Evolutionary conservation across 768 basidiomycete species (phyloP), one percentile per base, ranked within the genome.

Genomic region (Auricularia cornea): DNA sequence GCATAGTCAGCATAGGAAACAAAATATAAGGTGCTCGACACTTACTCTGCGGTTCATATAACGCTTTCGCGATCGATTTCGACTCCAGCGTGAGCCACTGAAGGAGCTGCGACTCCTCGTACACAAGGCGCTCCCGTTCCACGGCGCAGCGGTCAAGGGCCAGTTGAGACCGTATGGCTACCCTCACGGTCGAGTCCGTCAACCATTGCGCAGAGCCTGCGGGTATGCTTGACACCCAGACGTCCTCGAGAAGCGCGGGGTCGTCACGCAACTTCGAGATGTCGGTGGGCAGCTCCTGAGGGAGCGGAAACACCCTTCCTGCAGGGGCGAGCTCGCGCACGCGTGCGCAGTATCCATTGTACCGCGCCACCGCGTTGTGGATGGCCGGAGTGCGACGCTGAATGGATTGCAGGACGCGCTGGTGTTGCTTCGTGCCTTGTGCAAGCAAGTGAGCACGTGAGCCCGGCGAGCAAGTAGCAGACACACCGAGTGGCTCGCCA

Each of bases 91-190:
- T 66, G 62, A 72, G 77, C 76, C 77, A 80, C 0, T 63, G 52
- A 30, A 72, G 75, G 0, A 79, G 65, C 29, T 79, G 77, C 51
- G 77, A 71, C 0, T 73, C 70, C 61, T 78, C 75, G 0, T 33
- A 3, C 0, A 65, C 68, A 0, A 78, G 66, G 1, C 72, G 66
- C 0, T 29, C 38, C 3, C 60, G 60, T 64, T 78, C 76, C 62
- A 78, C 76, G 3, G 30, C 5, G 54, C 76, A 77, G 4, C 68
- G 67, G 32, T 76, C 69, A 0, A 59, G 8, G 52, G 68, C 70
- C 2, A 75, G 69, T 66, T 76, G 60, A n/a, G 67, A 62, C 29
- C 63, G 65, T 2, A 79, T 79, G 0, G 77, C 73, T 0, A 69
- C 63, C 5, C 69, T 71, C 1, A 76, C 68, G 4, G 71, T 65